Evolutionary conservation across 75 land plant genomes (phyloP), one percentile per base, ranked within the genome.

Genomic region (Pinus taeda): DNA sequence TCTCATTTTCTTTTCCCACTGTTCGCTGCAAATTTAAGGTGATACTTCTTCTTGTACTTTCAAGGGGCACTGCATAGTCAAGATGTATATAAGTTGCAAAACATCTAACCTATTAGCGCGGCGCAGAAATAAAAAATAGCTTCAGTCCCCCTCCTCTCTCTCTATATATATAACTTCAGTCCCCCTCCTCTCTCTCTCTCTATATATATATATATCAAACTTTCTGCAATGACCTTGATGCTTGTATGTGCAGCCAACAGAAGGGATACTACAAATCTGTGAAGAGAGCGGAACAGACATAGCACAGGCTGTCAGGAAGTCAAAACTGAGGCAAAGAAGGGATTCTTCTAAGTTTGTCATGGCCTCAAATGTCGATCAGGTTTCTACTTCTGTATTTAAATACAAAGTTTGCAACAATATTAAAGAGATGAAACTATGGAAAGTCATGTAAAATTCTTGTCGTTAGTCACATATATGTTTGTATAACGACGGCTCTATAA

Each of bases 11-110:
- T 57, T 86, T 86, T 74, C 88, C 86, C 53, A 58, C 77, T 24
- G 53, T 86, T 36, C 82, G 88, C 45, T 86, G 88, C 80, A 86
- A 84, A 56, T 86, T 84, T 76, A 86, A 86, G 81, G 87, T 75
- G 67, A 66, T 72, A 62, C 21, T 60, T 69, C 49, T 20, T 69
- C 4, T 20, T 67, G 71, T 37, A 64, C 15, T 29, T 26, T 49
- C 55, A 49, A 64, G 18, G 39, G 39, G 3, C 72, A 42, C 9
- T 69, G 8, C 42, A 69, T 42, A 20, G 53, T 62, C 65, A 62
- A 13, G 3, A 69, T 42, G 72, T n/a, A 20, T 69, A 20, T 9
- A 18, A 42, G 33, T 15, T 36, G 15, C 39, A 33, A 33, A 64
- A 4, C 13, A 30, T 29, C 55, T 49, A 49, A 49, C 55, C 55